Conservation (phyloP, 2,329 filamentous ascomycete species). For the Gnomoniopsis smithogilvyi region DNA sequence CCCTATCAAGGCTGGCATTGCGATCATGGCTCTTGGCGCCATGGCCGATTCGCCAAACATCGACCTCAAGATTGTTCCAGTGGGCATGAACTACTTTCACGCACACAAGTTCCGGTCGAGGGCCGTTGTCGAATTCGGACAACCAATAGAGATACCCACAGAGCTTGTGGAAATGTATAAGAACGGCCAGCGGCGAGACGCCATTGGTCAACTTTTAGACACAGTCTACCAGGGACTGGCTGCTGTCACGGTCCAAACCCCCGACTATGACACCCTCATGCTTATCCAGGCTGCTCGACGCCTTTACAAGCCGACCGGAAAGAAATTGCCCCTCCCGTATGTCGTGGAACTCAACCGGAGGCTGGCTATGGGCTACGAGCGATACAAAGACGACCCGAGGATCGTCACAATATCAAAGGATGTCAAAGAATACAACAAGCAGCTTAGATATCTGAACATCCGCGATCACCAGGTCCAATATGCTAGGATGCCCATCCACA, state of each 20-base stretch:
- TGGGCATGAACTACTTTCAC: constrained; percentile 99
- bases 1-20: constrained; percentile 92
- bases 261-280: constrained; percentile 96
- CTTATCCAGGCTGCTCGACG: constrained; percentile 90
- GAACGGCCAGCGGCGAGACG: constrained; percentile 77
- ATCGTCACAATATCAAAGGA: constrained; percentile 72
- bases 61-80: constrained; percentile 89
- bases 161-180: constrained; percentile 85
- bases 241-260: constrained; percentile 85
- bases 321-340: constrained; percentile 86
- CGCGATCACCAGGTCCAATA: constrained; percentile 95
- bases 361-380: constrained; percentile 84
- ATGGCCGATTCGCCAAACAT: constrained; percentile 82
- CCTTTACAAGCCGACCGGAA: constrained; percentile 90
- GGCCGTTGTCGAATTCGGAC: constrained; percentile 93
- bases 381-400: constrained; percentile 86
- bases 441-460: constrained; percentile 80
- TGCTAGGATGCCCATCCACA: constrained; percentile 74
- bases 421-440: constrained; percentile 81
- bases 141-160: constrained; percentile 77
- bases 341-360: constrained; percentile 93
- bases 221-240: constrained; percentile 81
- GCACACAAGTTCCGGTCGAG: constrained; percentile 97
- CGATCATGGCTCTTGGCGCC: constrained; percentile 94
- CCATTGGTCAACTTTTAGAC: constrained; percentile 81